Evolutionary conservation across 1,139 yeast species (phyloP).

Genomic region (Candida freyschussii): DNA sequence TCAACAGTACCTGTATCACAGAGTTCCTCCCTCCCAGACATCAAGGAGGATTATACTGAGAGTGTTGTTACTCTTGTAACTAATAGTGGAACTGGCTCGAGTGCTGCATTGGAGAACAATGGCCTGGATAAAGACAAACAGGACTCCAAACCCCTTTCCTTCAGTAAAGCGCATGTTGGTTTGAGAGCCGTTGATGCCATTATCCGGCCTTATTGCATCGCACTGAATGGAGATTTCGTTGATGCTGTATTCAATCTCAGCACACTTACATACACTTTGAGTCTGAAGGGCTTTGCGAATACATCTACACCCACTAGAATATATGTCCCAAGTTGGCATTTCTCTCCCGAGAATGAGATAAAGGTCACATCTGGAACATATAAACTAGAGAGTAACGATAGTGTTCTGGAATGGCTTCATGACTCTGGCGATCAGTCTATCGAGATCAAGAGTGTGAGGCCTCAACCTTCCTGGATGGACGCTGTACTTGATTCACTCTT

Average conservation of each 20-base stretch:
- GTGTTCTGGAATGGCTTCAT: slow-evolving; percentile 70
- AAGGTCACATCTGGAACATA: slow-evolving; percentile 51
- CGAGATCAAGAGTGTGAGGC: too few relatives aligned
- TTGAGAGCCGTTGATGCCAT: slow-evolving; percentile 67
- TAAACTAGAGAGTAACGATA: slow-evolving; percentile 42
- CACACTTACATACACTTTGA: slow-evolving; percentile 42
- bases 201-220: slow-evolving; percentile 65
- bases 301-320: slow-evolving; percentile 46
- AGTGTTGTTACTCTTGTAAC: neutral
- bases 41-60: neutral
- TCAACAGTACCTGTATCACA: slow-evolving; percentile 7
- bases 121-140: neutral
- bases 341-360: slow-evolving; percentile 37
- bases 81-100: slow-evolving; percentile 7
- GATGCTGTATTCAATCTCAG: slow-evolving; percentile 53
- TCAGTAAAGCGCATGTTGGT: slow-evolving; percentile 37
- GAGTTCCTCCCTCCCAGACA: slow-evolving; percentile 1
- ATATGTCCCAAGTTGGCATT: slow-evolving; percentile 71
- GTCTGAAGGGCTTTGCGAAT: slow-evolving; percentile 33
- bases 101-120: neutral
- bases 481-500: neutral
- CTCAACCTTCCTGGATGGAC: too few relatives aligned
- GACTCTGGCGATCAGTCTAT: slow-evolving; percentile 35
- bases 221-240: slow-evolving; percentile 49
- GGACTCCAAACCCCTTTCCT: neutral